Evolutionary conservation across 1,284 basidiomycete genomes (phyloP), one percentile per base, ranked within the genome.

Genomic region (Microbotryum silenes-acaulis): DNA sequence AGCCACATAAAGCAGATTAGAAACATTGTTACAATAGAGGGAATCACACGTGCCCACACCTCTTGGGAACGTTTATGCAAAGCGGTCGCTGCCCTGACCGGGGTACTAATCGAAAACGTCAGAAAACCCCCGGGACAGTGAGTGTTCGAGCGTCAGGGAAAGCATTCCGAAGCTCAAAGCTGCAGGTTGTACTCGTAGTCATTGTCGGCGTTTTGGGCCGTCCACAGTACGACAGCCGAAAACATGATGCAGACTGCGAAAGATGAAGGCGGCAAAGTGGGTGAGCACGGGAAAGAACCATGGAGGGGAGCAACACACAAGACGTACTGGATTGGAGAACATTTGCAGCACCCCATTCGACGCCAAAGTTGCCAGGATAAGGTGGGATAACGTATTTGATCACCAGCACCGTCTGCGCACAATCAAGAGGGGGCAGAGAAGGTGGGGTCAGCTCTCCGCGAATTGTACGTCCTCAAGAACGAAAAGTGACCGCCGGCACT

Each of bases 341-440:
- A 74, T 92, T 93, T 42, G 92, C 91, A 61, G 91, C 89, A 23
- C 94, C 94, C 74, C 94, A 97, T 76, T 93, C 94, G 46, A 84
- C 82, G 77, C 71, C 75, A 65, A 66, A 70, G 57, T 86, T 85
- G 59, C 87, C 84, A 0, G 82, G 76, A 73, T 88, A 89, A 25
- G 81, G 81, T 9, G 83, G 80, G 37, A 96, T 77, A 66, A 94
- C 76, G 74, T 98, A 98, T 77, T 97, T 97, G 73, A 98, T 81
- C 59, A 97, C 85, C 45, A 97, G 79, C 14, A 97, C 81, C 8
- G 88, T 88, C 91, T 96, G 72, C 16, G 37, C 37, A 20, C 33
- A 63, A 29, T 42, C 21, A 9, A 48, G 16, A 59, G 6, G 18
- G 44, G 44, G 53, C 27, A 42, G 2, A 42, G 37, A 42, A 42